These are phyloP conservation scores for Luffa aegyptiaca DNA, from an alignment of 306 rosid species.

Conservation along the genomic window DNA sequence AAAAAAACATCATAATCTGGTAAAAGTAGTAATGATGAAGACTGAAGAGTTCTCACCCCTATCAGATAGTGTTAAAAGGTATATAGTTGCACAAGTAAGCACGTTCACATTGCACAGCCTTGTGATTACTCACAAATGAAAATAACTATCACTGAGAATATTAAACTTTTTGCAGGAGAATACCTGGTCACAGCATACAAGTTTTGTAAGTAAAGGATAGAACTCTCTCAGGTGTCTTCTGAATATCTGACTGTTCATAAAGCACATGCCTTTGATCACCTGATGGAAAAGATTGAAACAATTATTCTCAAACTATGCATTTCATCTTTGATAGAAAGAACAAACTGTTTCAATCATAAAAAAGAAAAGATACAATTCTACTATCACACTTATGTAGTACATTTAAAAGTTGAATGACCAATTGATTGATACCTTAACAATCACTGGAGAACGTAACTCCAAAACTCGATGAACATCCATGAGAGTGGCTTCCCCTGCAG, in stretches of 20 bases:
- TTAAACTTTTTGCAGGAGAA: conserved; percentile 12
- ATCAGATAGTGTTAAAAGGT: not conserved
- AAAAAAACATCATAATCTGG: not conserved
- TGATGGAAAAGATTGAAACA: conserved; percentile 24
- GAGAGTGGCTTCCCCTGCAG: conserved; percentile 63
- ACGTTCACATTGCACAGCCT: not conserved
- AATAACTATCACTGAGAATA: not conserved
- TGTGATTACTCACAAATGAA: not conserved
- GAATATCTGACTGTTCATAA: conserved; percentile 78
- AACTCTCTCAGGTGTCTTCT: conserved; percentile 82
- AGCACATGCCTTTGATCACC: conserved; percentile 91
- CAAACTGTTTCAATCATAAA: not conserved
- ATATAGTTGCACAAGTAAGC: not conserved
- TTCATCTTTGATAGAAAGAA: not conserved
- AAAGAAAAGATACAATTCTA: not conserved
- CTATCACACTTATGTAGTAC: not conserved
- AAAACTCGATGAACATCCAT: conserved; percentile 84
- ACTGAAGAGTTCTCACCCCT: not conserved
- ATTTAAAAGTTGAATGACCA: conserved; percentile 4
- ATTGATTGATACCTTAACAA: conserved; percentile 56
- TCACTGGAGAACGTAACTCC: conserved; percentile 86
- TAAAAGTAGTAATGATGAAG: not conserved
- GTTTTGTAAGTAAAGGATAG: conserved; percentile 90
- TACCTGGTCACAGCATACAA: conserved; percentile 98
- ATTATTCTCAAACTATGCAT: not conserved